These are phyloP conservation scores for Andalucia godoyi DNA, from an alignment of 78 protist genomes.

Conservation along the genomic window DNA sequence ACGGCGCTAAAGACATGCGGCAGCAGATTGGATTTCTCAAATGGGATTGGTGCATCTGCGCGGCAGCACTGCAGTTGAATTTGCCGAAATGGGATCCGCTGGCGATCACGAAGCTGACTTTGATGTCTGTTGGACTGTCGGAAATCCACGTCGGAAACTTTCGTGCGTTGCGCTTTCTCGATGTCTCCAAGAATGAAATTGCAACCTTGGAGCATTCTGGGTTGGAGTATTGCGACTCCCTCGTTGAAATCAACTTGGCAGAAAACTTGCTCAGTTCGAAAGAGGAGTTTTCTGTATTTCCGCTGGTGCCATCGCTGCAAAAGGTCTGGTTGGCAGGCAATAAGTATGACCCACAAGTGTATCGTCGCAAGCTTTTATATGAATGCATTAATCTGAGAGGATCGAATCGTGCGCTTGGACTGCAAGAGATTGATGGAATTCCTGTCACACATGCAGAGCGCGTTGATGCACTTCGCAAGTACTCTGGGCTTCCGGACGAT, in stretches of 20 bases:
- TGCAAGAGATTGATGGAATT: background rate
- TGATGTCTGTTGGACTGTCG: too few species aligned
- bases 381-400: background rate
- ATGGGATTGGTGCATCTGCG: background rate
- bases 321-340: background rate
- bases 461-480: background rate
- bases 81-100: background rate
- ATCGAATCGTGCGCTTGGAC: background rate
- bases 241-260: background rate
- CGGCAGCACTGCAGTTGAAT: background rate
- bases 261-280: background rate
- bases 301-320: background rate
- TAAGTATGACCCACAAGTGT: background rate
- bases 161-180: background rate
- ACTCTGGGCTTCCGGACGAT: too few species aligned
- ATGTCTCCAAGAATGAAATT: background rate
- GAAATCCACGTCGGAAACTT: background rate
- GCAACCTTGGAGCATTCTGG: background rate
- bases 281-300: background rate
- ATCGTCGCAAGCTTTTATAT: background rate
- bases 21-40: background rate
- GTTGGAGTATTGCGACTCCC: background rate
- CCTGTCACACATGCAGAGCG: background rate
- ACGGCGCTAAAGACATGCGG: background rate
- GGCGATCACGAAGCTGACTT: background rate